Base-by-base conservation (phyloP, 2,329 filamentous ascomycete genomes). In the Pseudogymnoascus sp. region DNA sequence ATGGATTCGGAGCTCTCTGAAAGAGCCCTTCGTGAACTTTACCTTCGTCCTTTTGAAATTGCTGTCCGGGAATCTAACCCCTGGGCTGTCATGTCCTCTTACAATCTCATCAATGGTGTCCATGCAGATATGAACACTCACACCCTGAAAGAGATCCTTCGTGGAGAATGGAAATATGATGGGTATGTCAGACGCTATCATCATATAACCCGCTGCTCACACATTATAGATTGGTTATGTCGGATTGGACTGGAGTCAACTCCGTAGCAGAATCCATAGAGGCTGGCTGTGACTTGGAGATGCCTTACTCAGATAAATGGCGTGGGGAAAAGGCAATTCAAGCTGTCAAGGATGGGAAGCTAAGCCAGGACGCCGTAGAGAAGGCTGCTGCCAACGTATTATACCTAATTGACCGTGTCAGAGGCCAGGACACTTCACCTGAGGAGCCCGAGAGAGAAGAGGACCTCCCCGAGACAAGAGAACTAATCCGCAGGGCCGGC, bases 31-130 rank as follows among this genome's bases (percentile, higher is more conserved):
- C 79, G 87, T 29, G 87, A 90, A 70, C 76, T 90, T 0, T 90
- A 90, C 66, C 80, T 90, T n/a, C 83, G 85, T 52, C 87, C 87
- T 0, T 90, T 90, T 65, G 87, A 90, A 74, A 88, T 90, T 69
- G 86, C 86, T 0, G 77, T 90, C 39, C 79, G 86, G 48, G 85
- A 89, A 66, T 83, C 86, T 12, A 85, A 87, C 61, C 85, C 86
- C 2, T 87, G 85, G 85, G 85, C 85, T 4, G 72, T 88, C 48
- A 89, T 89, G 86, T 82, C 82, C 4, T 84, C 84, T 1, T 89
- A 88, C 69, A 88, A 88, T 67, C 75, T 86, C 31, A 74, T 88
- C 66, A 88, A 88, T 69, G 85, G 86, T 4, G 72, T 81, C 4
- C 83, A 86, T 66, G 80, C 82, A 18, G 82, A 83, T 65, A 80